Percentiles rank a stretch among this genome's conserved stretches.
phyloP scores from a whole-genome alignment of 2,329 filamentous ascomycete genomes.

The Calonectria multiphialidica region DNA sequence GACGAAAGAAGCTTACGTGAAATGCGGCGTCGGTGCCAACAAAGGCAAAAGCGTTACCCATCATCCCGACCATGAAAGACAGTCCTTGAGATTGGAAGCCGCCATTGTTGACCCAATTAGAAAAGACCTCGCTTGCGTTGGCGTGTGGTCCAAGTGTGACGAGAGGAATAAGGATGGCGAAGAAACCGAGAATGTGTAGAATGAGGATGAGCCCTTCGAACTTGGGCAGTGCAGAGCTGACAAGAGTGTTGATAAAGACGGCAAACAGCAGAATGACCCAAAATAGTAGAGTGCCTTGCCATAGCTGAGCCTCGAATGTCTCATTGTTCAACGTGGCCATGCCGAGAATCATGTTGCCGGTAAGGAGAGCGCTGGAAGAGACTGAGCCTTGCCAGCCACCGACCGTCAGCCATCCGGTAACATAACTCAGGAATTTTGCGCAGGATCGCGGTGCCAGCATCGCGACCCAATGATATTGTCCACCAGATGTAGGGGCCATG shows the following conservation, averaged over 20 bases:
- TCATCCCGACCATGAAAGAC: constrained; percentile 59
- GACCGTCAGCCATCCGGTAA: constrained; percentile 62
- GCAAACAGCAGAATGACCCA: constrained; percentile 60
- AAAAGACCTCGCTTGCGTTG: constrained; percentile 54
- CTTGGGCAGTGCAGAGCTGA: constrained; percentile 58
- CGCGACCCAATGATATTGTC: constrained; percentile 72
- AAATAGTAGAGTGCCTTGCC: constrained; percentile 63
- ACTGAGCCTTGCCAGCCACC: constrained; percentile 57
- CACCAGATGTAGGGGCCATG: constrained; percentile 64
- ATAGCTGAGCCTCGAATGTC: constrained; percentile 53
- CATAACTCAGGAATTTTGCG: constrained; percentile 67
- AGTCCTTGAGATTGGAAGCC: constrained; percentile 57
- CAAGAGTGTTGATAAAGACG: constrained; percentile 63
- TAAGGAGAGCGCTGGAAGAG: constrained; percentile 54
- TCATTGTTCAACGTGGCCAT: constrained; percentile 47
- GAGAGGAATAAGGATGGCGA: constrained; percentile 47
- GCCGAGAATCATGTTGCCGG: constrained; percentile 58
- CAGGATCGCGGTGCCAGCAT: constrained; percentile 60
- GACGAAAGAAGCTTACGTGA: constrained; percentile 35
- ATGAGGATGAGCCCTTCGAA: constrained; percentile 64
- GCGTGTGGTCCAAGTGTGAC: constrained; percentile 48
- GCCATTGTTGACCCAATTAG: constrained; percentile 56
- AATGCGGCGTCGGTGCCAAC: constrained; percentile 47
- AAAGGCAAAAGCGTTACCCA: constrained; percentile 54
- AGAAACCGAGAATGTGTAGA: constrained; percentile 57